Evolutionary conservation across 1,284 basidiomycete genomes (phyloP).

Genomic region (Coniophora puteana): DNA sequence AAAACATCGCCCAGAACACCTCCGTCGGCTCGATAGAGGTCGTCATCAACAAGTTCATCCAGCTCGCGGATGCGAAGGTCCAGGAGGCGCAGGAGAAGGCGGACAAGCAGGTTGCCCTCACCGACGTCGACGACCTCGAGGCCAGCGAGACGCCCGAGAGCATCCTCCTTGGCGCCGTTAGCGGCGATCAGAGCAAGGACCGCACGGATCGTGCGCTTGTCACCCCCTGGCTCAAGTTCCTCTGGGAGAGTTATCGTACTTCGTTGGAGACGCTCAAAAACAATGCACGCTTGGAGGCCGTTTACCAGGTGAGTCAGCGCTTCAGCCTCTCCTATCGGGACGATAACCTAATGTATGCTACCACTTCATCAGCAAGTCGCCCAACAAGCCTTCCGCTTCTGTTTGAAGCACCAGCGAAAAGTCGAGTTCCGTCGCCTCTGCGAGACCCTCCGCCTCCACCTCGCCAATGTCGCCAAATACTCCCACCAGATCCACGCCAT

Average conservation of each 20-base stretch:
- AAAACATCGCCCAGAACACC: conserved; percentile 93
- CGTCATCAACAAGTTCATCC: conserved; percentile 89
- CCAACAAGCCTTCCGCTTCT: conserved; percentile 97
- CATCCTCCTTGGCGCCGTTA: conserved; percentile 85
- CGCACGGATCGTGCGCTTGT: conserved; percentile 94
- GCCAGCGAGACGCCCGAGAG: conserved; percentile 91
- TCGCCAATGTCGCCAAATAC: conserved; percentile 95
- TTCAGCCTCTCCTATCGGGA: background rate
- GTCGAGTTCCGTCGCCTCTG: conserved; percentile 97
- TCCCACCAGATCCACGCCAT: conserved; percentile 95
- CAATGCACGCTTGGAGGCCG: conserved; percentile 89
- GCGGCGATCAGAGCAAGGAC: conserved; percentile 91
- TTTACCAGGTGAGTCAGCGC: conserved; percentile 78
- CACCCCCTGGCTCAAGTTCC: conserved; percentile 96
- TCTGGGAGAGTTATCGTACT: conserved; percentile 98
- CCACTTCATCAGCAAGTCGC: conserved; percentile 74
- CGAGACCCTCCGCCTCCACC: conserved; percentile 94
- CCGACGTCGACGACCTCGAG: conserved; percentile 88
- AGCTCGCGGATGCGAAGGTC: conserved; percentile 86
- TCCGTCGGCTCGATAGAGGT: conserved; percentile 90
- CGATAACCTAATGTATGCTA: background rate
- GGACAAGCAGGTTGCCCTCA: conserved; percentile 58
- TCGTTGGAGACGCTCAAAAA: conserved; percentile 97
- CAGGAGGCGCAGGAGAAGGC: conserved; percentile 85
- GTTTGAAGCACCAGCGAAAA: conserved; percentile 90